These are phyloP conservation scores for Cystobasidium sp. DNA, from an alignment of 1,284 basidiomycete species.

Conservation along the genomic window DNA sequence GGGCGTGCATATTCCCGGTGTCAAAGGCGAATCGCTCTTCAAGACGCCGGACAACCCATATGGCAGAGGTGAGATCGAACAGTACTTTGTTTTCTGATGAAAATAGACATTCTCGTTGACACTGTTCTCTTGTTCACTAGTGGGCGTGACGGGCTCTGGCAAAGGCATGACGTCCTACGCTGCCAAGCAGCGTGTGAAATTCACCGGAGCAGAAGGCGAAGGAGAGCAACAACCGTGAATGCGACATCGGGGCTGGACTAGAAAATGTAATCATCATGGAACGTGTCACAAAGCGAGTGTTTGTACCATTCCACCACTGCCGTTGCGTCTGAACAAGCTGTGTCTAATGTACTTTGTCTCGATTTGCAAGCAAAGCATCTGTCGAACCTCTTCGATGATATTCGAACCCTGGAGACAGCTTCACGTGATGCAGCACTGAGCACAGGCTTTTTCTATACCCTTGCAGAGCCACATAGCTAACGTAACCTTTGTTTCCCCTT, in stretches of 20 bases:
- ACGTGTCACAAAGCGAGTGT: background rate
- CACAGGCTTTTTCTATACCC: no score
- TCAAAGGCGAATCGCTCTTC: slow-evolving; percentile 86
- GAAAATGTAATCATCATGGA: background rate
- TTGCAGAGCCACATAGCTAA: no score
- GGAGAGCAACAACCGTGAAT: slow-evolving; percentile 41
- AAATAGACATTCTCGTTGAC: slow-evolving; percentile 23
- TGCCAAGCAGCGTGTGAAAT: slow-evolving; percentile 47
- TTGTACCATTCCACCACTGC: background rate
- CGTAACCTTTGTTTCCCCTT: no score
- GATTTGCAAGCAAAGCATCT: background rate
- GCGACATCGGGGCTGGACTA: background rate
- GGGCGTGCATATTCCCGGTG: slow-evolving; percentile 74
- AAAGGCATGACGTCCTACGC: slow-evolving; percentile 83
- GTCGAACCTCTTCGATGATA: no score
- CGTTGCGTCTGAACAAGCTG: background rate
- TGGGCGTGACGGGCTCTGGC: slow-evolving; percentile 92
- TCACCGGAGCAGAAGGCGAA: slow-evolving; percentile 25
- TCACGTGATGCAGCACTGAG: no score
- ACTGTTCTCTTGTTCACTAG: slow-evolving; percentile 35
- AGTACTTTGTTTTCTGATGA: slow-evolving; percentile 47
- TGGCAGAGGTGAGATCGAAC: slow-evolving; percentile 67
- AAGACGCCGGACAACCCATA: slow-evolving; percentile 92
- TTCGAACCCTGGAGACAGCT: no score
- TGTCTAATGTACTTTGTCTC: background rate